Conservation (phyloP, 2,329 filamentous ascomycete genomes). For the Leptographium lundbergii region DNA sequence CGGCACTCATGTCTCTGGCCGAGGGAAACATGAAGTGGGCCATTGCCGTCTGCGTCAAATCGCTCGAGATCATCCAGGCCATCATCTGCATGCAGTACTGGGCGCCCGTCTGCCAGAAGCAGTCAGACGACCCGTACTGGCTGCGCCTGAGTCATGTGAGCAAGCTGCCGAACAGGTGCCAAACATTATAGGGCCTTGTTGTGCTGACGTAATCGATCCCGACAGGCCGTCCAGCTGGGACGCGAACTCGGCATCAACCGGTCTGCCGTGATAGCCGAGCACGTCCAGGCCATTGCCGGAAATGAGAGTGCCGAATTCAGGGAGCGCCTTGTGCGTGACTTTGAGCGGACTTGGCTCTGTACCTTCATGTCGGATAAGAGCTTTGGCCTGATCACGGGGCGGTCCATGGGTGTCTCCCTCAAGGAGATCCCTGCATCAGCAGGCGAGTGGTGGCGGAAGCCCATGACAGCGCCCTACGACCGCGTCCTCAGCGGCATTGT, state of each 20-base stretch:
- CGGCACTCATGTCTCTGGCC: slow-evolving; percentile 13
- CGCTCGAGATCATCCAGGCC: slow-evolving; percentile 15
- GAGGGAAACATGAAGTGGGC: slow-evolving; percentile 16
- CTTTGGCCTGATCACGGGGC: slow-evolving; percentile 12
- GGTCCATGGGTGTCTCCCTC: slow-evolving; percentile 11
- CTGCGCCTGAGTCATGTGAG: slow-evolving; percentile 14
- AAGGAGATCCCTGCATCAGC: slow-evolving; percentile 9
- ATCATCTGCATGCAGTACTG: slow-evolving; percentile 16
- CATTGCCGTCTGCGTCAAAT: slow-evolving; percentile 15
- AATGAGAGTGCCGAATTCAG: slow-evolving; percentile 5
- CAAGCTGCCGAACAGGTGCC: too few species aligned
- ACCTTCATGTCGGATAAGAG: slow-evolving; percentile 13
- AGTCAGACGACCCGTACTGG: slow-evolving; percentile 15
- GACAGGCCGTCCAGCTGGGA: slow-evolving; percentile 13
- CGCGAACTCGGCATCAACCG: slow-evolving; percentile 14
- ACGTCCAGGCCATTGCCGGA: slow-evolving; percentile 9
- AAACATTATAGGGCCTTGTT: too few species aligned
- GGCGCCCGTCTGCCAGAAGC: slow-evolving; percentile 12
- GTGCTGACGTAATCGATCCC: too few species aligned
- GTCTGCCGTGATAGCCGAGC: slow-evolving; percentile 10
- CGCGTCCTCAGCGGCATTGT: slow-evolving; percentile 14
- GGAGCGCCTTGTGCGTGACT: slow-evolving; percentile 12
- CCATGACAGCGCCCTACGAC: slow-evolving; percentile 12
- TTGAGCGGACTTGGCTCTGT: slow-evolving; percentile 12
- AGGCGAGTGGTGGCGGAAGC: slow-evolving; percentile 12